Evolutionary conservation across 805 yeast species (phyloP).

Genomic region (Lachancea nothofagi): DNA sequence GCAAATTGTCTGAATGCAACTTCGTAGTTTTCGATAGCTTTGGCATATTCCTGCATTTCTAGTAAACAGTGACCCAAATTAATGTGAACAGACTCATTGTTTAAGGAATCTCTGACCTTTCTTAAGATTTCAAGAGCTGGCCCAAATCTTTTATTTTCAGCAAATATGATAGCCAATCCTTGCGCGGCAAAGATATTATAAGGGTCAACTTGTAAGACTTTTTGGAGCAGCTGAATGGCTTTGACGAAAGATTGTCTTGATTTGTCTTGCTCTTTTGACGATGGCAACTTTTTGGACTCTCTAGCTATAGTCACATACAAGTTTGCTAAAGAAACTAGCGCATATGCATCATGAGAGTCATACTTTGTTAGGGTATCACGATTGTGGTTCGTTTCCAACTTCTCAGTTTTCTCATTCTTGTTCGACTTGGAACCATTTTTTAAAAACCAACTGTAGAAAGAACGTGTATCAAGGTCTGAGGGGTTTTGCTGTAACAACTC

Average conservation of each 20-base stretch:
- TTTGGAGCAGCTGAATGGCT: slow-evolving; percentile 89
- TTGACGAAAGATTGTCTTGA: slow-evolving; percentile 73
- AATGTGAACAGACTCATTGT: slow-evolving; percentile 74
- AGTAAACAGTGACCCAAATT: slow-evolving; percentile 84
- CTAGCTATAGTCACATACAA: slow-evolving; percentile 78
- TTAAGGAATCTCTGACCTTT: slow-evolving; percentile 83
- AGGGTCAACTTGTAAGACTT: slow-evolving; percentile 79
- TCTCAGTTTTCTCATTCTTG: slow-evolving; percentile 40
- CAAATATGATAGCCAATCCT: slow-evolving; percentile 89
- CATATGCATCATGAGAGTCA: slow-evolving; percentile 85
- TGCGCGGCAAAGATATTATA: slow-evolving; percentile 93
- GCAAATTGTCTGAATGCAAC: slow-evolving; percentile 63
- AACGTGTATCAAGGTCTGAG: slow-evolving; percentile 73
- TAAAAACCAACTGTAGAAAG: slow-evolving; percentile 89
- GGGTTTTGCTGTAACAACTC: slow-evolving; percentile 48
- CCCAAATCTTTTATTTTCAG: slow-evolving; percentile 70
- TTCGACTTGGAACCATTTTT: slow-evolving; percentile 48
- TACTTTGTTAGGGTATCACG: slow-evolving; percentile 76
- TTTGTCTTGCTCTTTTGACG: slow-evolving; percentile 40
- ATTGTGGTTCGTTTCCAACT: slow-evolving; percentile 70
- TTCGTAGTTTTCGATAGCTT: slow-evolving; percentile 86
- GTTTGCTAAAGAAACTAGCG: slow-evolving; percentile 85
- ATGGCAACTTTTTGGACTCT: slow-evolving; percentile 47
- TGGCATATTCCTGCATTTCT: slow-evolving; percentile 74
- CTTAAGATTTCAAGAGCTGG: slow-evolving; percentile 82